These are phyloP conservation scores for Mortierella sp. DNA, from an alignment of 371 early-diverging fungal species.

Conservation along the genomic window DNA sequence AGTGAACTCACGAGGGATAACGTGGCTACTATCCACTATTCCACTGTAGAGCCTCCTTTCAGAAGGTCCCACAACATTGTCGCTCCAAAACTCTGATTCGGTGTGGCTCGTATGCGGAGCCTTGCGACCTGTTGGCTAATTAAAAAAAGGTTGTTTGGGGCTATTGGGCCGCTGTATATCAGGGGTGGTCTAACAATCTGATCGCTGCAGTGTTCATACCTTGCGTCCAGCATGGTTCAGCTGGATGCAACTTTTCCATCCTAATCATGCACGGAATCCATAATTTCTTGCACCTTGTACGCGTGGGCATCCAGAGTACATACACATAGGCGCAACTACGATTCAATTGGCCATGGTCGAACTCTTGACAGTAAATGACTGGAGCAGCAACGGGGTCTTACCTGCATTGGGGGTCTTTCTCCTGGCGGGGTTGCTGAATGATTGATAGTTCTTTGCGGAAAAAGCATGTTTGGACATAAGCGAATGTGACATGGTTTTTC, in stretches of 20 bases:
- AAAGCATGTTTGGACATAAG: too few species aligned
- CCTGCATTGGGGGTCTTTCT: constrained; percentile 10
- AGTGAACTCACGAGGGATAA: not conserved
- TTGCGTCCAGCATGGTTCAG: too few species aligned
- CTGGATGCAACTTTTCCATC: too few species aligned
- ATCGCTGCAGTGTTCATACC: too few species aligned
- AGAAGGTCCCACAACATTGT: constrained; percentile 80
- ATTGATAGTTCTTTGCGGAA: too few species aligned
- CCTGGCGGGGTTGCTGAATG: too few species aligned
- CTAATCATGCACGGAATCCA: not conserved
- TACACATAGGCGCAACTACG: constrained; percentile 86
- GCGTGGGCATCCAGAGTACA: constrained; percentile 84
- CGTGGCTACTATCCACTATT: not conserved
- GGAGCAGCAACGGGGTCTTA: constrained; percentile 65
- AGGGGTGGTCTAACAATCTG: too few species aligned
- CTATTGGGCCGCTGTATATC: too few species aligned
- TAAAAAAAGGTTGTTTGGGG: not conserved
- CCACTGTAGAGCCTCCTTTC: constrained; percentile 57
- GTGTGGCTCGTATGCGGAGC: constrained; percentile 55
- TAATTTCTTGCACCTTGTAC: constrained; percentile 46
- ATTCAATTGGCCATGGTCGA: constrained; percentile 79
- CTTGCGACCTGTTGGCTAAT: constrained; percentile 59
- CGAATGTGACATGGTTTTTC: too few species aligned
- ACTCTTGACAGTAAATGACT: constrained; percentile 72
- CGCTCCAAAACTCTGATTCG: constrained; percentile 82